Conservation (phyloP, 176 grass and related monocot genomes). For the Tuctoria greenei region DNA sequence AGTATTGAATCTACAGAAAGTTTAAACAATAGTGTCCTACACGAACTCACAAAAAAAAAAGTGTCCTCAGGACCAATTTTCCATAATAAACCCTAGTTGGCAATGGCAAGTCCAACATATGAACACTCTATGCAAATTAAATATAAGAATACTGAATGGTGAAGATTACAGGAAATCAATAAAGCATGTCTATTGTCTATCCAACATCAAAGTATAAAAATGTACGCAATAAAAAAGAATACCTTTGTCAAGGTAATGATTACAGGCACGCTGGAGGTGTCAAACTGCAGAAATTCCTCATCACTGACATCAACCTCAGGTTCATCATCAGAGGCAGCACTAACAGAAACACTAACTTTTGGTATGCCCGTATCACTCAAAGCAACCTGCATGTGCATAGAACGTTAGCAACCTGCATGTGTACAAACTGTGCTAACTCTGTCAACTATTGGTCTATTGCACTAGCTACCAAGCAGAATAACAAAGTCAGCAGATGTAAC, state of each 20-base stretch:
- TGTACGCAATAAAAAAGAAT: not conserved
- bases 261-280: conserved; percentile 83
- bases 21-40: not conserved
- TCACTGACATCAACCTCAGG: conserved; percentile 85
- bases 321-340: conserved; percentile 58
- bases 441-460: too few relatives aligned
- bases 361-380: conserved; percentile 92
- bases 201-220: not conserved
- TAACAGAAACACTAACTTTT: conserved; percentile 75
- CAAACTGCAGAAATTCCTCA: conserved; percentile 92
- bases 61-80: not conserved
- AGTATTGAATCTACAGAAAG: not conserved
- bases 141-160: not conserved
- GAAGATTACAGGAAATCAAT: not conserved
- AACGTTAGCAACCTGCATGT: conserved; percentile 2
- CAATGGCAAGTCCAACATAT: not conserved
- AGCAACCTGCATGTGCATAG: conserved; percentile 58
- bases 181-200: not conserved
- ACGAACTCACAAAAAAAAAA: not conserved
- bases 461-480: too few relatives aligned
- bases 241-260: conserved; percentile 93
- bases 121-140: not conserved
- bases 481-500: not conserved
- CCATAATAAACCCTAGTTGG: not conserved
- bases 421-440: not conserved